Base-by-base conservation (phyloP, 2,329 filamentous ascomycete species). In the Stemphylium beticola region DNA sequence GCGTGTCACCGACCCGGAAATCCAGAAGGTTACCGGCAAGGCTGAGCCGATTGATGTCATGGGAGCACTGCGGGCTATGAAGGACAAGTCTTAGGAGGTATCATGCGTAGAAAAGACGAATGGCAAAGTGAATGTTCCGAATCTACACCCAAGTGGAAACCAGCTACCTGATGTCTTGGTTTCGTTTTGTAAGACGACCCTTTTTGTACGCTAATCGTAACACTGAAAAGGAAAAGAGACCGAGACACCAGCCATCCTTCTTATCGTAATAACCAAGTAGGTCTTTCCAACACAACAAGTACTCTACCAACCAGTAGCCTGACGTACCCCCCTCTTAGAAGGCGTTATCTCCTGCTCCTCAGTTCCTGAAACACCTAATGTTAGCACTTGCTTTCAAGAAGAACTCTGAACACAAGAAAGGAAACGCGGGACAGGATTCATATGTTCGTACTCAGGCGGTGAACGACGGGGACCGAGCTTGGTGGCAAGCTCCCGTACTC, bases 401-500 rank as follows among this genome's bases (percentile, higher is more conserved):
- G 17, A 46, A 49, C n/a, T 46, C 12, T 32, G 33, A 51, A 50
- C 4, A 48, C 31, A 51, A 29, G 44, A 55, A 56, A 46, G 38
- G 31, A 57, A 54, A 53, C 51, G 52, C 55, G 45, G 56, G 51
- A 53, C 55, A 49, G 58, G 62, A 53, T 55, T 64, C 53, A 73
- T 55, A 61, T 66, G 49, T 74, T 73, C 64, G 71, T 76, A 67
- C 74, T 76, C 60, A 87, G 76, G 49, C 87, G 81, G 77, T 89
- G 85, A 49, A 90, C 84, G 42, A 88, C 86, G 10, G 92, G 89
- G 37, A 97, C 92, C 7, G 92, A 92, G 66, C 89, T 93, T 0
- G 92, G 90, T 45, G 92, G 91, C 59, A 96, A 84, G 67, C 87
- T 91, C 37, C 93, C 95, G 72, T 93, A 87, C 78, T 99, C 95